phyloP scores from a whole-genome alignment of 768 basidiomycete genomes.

The Mycena metata region DNA sequence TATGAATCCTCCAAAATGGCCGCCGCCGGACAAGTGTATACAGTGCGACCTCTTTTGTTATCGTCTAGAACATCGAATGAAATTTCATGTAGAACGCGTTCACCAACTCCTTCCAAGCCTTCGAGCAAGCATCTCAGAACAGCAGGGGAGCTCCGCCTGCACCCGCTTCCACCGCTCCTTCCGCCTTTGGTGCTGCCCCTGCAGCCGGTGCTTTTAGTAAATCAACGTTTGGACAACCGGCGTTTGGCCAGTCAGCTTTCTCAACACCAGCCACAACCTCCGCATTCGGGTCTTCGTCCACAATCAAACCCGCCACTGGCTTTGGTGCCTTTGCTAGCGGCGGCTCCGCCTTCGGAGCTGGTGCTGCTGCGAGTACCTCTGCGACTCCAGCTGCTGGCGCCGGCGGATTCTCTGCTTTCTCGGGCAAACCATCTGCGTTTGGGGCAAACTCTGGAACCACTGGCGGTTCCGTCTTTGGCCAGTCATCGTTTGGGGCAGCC shows the following conservation, averaged over 20 bases:
- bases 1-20: conserved; percentile 71
- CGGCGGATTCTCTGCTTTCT: conserved; percentile 39
- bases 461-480: conserved; percentile 47
- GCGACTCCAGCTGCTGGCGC: conserved; percentile 39
- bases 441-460: conserved; percentile 24
- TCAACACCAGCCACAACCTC: conserved; percentile 27
- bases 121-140: conserved; percentile 65
- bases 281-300: conserved; percentile 28
- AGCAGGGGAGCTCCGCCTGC: conserved; percentile 39
- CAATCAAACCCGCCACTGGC: conserved; percentile 27
- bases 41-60: conserved; percentile 45
- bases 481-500: conserved; percentile 34
- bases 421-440: conserved; percentile 37
- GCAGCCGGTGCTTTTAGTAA: conserved; percentile 39
- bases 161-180: conserved; percentile 40
- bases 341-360: conserved; percentile 31
- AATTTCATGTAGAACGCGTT: conserved; percentile 57
- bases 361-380: conserved; percentile 47
- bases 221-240: conserved; percentile 51
- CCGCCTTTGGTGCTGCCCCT: conserved; percentile 55
- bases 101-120: conserved; percentile 62
- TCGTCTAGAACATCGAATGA: background rate
- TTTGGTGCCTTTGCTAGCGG: conserved; percentile 36
- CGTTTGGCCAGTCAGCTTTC: conserved; percentile 44
- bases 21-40: conserved; percentile 63